Conservation (phyloP, 202 grass and related monocot genomes). For the Schoenoplectus tabernaemontani region DNA sequence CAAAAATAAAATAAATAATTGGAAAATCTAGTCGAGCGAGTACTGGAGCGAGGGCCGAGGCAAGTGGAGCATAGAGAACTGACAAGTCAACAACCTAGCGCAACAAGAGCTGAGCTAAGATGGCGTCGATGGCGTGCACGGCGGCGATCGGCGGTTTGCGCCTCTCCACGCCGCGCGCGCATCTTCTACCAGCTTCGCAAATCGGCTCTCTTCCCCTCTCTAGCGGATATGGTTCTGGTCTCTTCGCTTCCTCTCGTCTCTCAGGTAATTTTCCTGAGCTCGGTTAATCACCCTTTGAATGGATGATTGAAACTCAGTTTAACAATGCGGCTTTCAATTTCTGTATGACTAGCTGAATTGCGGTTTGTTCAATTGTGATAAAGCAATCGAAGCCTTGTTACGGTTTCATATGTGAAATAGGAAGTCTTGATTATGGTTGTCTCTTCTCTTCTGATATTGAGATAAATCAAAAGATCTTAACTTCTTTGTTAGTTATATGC, state of each 20-base stretch:
- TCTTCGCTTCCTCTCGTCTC: slow-evolving; percentile 20
- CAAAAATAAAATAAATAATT: not conserved
- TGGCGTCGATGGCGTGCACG: slow-evolving; percentile 30
- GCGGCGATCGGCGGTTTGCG: slow-evolving; percentile 17
- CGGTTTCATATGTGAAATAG: not conserved
- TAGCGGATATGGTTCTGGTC: not conserved
- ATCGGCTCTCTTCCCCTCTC: slow-evolving; percentile 10
- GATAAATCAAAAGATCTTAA: not conserved
- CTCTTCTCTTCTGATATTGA: not conserved
- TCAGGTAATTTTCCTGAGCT: slow-evolving; percentile 21
- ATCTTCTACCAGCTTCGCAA: slow-evolving; percentile 1
- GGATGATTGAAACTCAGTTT: not conserved
- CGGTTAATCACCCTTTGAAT: not conserved
- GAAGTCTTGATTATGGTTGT: not conserved
- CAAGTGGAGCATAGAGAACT: not conserved
- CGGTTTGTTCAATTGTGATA: not conserved
- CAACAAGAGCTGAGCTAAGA: not conserved
- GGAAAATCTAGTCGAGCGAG: not conserved
- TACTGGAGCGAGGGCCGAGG: not conserved
- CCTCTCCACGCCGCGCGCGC: not conserved
- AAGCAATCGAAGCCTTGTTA: not conserved
- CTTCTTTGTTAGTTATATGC: not conserved
- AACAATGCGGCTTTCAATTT: not conserved
- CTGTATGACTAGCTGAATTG: not conserved
- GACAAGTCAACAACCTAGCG: not conserved